Conservation (phyloP, 495 filamentous ascomycete genomes). For the Coniosporium apollinis region DNA sequence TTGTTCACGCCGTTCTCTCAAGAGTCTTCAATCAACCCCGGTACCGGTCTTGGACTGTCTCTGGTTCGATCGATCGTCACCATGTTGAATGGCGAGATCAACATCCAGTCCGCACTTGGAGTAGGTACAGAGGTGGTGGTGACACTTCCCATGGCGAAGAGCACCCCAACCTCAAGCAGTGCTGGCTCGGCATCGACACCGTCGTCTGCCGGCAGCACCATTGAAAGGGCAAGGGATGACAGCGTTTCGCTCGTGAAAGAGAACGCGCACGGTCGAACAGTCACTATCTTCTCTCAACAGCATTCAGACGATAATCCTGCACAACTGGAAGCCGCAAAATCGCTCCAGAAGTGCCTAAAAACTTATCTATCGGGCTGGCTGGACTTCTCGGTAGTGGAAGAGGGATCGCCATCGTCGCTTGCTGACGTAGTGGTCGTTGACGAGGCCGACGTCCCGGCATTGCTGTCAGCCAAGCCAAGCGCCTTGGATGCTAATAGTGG, state of each 20-base stretch:
- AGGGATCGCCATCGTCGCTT: background rate
- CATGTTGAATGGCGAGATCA: conserved; percentile 13
- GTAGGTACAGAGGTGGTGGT: conserved; percentile 14
- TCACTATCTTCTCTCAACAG: conserved; percentile 1
- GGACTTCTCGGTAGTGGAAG: background rate
- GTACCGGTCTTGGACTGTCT: conserved; percentile 20
- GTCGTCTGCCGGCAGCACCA: conserved; percentile 2
- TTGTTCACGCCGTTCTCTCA: conserved; percentile 20
- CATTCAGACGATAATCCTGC: background rate
- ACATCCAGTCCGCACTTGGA: conserved; percentile 8
- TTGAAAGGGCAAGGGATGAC: conserved; percentile 5
- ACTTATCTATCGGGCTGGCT: conserved; percentile 2
- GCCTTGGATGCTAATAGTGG: background rate
- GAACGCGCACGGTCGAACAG: background rate
- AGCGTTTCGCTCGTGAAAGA: conserved; percentile 1
- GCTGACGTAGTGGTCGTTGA: conserved; percentile 3
- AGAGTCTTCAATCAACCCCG: conserved; percentile 16
- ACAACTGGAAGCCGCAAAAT: background rate
- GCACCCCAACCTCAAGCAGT: background rate
- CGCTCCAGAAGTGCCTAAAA: background rate
- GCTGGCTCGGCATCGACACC: conserved; percentile 1
- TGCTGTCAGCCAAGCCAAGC: background rate
- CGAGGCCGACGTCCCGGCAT: conserved; percentile 3
- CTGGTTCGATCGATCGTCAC: conserved; percentile 19
- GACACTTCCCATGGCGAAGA: conserved; percentile 4